Percentiles rank a stretch among this genome's conserved stretches.
Evolutionary conservation across 1,284 basidiomycete genomes (phyloP).

Genomic region (Irpex sp.): DNA sequence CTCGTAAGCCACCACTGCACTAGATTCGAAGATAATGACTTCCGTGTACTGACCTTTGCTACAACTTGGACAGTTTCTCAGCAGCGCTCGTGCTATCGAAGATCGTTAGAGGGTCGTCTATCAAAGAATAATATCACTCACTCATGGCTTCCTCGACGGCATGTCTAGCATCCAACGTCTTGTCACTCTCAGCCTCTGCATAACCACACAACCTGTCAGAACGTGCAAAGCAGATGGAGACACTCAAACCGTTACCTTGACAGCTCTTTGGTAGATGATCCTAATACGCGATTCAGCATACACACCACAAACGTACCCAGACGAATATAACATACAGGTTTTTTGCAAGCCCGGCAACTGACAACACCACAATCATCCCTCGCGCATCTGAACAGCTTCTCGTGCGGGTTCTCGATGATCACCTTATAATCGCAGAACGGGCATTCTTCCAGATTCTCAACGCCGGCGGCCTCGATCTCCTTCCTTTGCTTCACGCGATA

Average conservation of each 20-base stretch:
- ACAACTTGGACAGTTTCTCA: constrained; percentile 83
- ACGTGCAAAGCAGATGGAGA: not conserved
- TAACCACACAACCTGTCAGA: not conserved
- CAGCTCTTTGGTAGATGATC: constrained; percentile 89
- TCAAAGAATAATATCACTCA: constrained; percentile 28
- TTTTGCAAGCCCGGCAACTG: constrained; percentile 77
- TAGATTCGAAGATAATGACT: not conserved
- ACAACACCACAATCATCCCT: constrained; percentile 69
- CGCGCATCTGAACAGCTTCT: constrained; percentile 78
- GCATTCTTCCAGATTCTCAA: constrained; percentile 79
- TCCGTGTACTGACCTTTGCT: constrained; percentile 49
- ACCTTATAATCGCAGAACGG: constrained; percentile 84
- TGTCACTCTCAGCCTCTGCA: constrained; percentile 69
- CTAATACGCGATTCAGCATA: constrained; percentile 29
- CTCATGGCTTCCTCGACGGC: constrained; percentile 88
- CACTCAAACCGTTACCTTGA: constrained; percentile 47
- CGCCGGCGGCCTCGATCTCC: constrained; percentile 70
- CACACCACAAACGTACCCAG: not conserved
- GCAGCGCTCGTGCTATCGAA: constrained; percentile 65
- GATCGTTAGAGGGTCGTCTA: constrained; percentile 1
- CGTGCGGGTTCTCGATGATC: constrained; percentile 74
- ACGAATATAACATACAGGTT: constrained; percentile 43
- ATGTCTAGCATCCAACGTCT: constrained; percentile 69
- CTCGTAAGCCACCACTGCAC: constrained; percentile 9
- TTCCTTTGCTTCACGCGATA: constrained; percentile 75